Evolutionary conservation across 129 eudicot species (phyloP).

Genomic region (Rutidosis leptorrhynchoides): DNA sequence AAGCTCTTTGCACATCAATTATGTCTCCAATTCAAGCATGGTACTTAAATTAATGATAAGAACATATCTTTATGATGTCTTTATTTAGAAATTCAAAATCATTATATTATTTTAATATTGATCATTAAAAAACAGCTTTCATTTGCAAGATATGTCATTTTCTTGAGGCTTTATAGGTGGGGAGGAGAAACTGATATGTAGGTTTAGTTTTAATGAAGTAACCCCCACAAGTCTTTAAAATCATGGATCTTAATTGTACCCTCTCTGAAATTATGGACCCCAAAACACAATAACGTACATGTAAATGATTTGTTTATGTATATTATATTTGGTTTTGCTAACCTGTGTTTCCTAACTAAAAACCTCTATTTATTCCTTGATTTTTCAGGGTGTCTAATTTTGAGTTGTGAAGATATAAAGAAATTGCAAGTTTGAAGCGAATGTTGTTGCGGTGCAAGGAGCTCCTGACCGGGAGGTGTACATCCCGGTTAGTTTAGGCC

Average conservation of each 20-base stretch:
- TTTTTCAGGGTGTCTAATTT: too few relatives aligned
- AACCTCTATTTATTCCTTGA: too few relatives aligned
- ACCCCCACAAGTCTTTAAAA: constrained; percentile 36
- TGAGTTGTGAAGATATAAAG: too few relatives aligned
- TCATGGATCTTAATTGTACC: constrained; percentile 31
- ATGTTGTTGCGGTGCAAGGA: too few relatives aligned
- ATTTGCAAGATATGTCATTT: constrained; percentile 31
- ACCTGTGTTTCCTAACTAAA: constrained; percentile 3
- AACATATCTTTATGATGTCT: not conserved
- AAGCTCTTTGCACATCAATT: constrained; percentile 16
- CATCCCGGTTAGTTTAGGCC: too few relatives aligned
- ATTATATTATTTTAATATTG: constrained; percentile 1
- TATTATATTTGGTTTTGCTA: constrained; percentile 26
- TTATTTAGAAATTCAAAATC: not conserved
- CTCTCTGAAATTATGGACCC: constrained; percentile 35
- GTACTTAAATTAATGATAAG: constrained; percentile 16
- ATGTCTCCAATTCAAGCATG: constrained; percentile 12
- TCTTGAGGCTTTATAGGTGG: constrained; percentile 37
- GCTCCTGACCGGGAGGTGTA: too few relatives aligned
- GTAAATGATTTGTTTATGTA: constrained; percentile 10
- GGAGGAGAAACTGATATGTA: constrained; percentile 32
- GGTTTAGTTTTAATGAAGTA: constrained; percentile 35
- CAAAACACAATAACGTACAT: constrained; percentile 13
- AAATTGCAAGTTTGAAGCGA: too few relatives aligned
- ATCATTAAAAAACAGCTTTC: constrained; percentile 12